Base-by-base conservation (phyloP, 352 stramenopile species). In the Phytophthora ohioensis region DNA sequence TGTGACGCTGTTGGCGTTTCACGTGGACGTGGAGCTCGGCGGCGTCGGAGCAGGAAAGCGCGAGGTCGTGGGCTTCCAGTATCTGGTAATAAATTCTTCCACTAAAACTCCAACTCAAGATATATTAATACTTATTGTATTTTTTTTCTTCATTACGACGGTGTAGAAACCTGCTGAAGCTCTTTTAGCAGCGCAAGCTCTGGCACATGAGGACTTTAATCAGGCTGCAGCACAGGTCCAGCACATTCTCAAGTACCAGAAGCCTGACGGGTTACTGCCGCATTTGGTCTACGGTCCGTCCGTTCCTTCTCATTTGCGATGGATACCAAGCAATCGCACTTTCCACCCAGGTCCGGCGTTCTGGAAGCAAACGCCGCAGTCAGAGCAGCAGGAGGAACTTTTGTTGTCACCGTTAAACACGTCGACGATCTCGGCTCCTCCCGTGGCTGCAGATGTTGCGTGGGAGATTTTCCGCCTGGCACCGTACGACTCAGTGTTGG, bases 381-480 rank as follows among this genome's bases (percentile, higher is more conserved):
- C 31, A 42, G 35, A 55, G 8, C 54, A 41, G 35, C 30, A 17
- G 38, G 42, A 17, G 31, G 30, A 42, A 8, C 3, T 11, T 9
- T 34, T 8, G 39, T 43, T 31, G 59, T 71, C 47, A 32, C 31
- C 21, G 17, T 51, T 84, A 2, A 71, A 78, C 17, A 87, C 76
- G 4, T 92, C 88, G 1, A 90, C 77, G 5, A 73, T 96, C 42
- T 74, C 89, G 8, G 86, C 87, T 12, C 86, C 89, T 35, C 89
- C 89, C 2, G 81, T 95, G 46, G 87, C 82, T 30, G 85, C 83
- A 5, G 86, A 96, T 48, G 81, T 93, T 8, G 89, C 76, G n/a
- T 92, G 86, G 82, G 81, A 94, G 57, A 91, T 96, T 53, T 96
- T 93, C 64, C 81, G 82, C 6, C 67, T 96, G n/a, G 82, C 87